Conservation (phyloP, 495 filamentous ascomycete genomes). For the Glutinoglossum americanum region DNA sequence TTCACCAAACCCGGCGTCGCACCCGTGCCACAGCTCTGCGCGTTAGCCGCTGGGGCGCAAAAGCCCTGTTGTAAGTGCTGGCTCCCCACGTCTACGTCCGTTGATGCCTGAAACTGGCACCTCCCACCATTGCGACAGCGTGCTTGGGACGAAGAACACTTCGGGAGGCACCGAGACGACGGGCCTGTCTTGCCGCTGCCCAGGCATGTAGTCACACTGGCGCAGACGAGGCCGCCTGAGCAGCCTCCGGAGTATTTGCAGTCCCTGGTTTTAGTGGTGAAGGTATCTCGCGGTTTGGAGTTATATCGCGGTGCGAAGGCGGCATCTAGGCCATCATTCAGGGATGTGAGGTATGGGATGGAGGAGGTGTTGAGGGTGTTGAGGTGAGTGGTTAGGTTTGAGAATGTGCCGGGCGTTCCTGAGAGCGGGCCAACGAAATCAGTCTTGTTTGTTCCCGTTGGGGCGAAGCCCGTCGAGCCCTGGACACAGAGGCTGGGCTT, state of each 20-base stretch:
- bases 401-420: background rate
- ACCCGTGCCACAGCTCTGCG: background rate
- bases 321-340: background rate
- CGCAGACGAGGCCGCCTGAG: background rate
- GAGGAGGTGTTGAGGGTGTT: background rate
- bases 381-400: background rate
- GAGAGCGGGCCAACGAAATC: background rate
- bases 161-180: background rate
- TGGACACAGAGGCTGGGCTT: constrained; percentile 9
- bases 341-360: background rate
- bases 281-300: background rate
- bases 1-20: background rate
- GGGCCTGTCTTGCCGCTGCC: background rate
- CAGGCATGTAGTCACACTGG: background rate
- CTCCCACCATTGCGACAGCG: background rate
- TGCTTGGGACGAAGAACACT: background rate
- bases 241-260: background rate
- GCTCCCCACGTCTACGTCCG: background rate
- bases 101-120: background rate
- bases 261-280: background rate
- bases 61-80: background rate
- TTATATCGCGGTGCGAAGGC: background rate
- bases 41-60: background rate
- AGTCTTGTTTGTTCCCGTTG: background rate
- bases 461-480: constrained; percentile 3